phyloP scores from a whole-genome alignment of 495 filamentous ascomycete species.

The Podospora pseudoanserina region DNA sequence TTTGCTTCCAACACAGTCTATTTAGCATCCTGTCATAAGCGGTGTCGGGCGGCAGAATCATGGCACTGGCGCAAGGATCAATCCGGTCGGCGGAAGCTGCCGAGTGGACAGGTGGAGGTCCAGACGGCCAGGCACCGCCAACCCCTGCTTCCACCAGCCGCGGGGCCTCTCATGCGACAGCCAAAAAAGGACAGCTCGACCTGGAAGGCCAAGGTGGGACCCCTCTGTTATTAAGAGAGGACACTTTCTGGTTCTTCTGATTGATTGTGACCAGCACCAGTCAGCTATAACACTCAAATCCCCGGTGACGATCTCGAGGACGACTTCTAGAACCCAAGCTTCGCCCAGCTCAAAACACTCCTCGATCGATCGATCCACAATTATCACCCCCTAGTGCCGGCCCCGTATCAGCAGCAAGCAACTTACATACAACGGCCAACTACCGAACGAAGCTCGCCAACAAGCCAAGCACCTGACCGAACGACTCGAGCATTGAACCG shows the following conservation, averaged over 20 bases:
- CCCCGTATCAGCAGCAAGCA: conserved; percentile 3
- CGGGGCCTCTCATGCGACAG: conserved; percentile 2
- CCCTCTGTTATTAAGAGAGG: neutral
- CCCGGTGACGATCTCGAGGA: conserved; percentile 19
- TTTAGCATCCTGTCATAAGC: neutral
- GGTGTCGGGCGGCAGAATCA: conserved; percentile 12
- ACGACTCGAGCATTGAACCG: neutral
- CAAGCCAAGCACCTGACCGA: neutral
- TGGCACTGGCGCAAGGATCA: conserved; percentile 1
- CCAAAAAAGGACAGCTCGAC: conserved; percentile 33
- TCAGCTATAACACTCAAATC: conserved; percentile 12
- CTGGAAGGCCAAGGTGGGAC: conserved; percentile 12
- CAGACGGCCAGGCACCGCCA: neutral
- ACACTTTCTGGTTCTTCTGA: conserved; percentile 10
- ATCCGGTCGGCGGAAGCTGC: conserved; percentile 8
- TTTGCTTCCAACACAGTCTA: neutral
- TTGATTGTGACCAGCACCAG: conserved; percentile 17
- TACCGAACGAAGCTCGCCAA: conserved; percentile 4
- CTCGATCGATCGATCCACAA: conserved; percentile 9
- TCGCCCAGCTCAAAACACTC: neutral
- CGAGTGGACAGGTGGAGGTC: conserved; percentile 9
- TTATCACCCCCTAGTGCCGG: neutral
- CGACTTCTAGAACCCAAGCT: neutral
- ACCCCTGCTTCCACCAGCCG: conserved; percentile 14
- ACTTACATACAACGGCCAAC: neutral